Evolutionary conservation across 257 asterid species (phyloP).

Genomic region (Datura wrightii): DNA sequence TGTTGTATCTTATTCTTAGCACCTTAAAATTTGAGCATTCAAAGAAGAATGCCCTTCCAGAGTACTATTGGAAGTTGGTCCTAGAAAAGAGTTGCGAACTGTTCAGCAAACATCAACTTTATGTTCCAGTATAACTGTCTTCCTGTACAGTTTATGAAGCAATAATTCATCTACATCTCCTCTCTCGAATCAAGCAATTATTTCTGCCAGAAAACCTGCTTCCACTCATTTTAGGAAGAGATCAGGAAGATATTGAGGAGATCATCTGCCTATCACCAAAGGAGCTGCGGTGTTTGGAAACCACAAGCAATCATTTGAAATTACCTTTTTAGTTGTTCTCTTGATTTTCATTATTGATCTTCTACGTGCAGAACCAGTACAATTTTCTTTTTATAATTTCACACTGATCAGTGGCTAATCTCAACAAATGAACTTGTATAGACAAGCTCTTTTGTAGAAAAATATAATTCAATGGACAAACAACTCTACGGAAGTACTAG

Average conservation of each 20-base stretch:
- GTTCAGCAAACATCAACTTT: neutral
- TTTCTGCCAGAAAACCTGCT: neutral
- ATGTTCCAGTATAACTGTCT: neutral
- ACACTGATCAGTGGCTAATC: slow-evolving; percentile 13
- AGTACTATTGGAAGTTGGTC: neutral
- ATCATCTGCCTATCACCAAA: neutral
- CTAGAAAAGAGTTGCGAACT: neutral
- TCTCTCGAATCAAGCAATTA: neutral
- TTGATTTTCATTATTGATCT: neutral
- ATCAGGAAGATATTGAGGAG: neutral
- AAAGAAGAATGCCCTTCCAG: neutral
- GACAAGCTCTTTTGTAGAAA: neutral
- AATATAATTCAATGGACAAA: slow-evolving; percentile 23
- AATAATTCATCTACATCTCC: neutral
- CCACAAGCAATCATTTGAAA: slow-evolving; percentile 1
- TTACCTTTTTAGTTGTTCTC: neutral
- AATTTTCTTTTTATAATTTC: neutral
- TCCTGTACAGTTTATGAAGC: slow-evolving; percentile 3
- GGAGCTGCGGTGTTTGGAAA: neutral
- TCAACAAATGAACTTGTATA: slow-evolving; percentile 1
- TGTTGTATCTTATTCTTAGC: neutral
- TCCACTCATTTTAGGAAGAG: neutral
- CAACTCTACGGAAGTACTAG: neutral
- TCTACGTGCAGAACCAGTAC: neutral
- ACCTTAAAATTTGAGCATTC: neutral